Evolutionary conservation across 257 asterid species (phyloP).

Genomic region (Nicotiana benthamiana): DNA sequence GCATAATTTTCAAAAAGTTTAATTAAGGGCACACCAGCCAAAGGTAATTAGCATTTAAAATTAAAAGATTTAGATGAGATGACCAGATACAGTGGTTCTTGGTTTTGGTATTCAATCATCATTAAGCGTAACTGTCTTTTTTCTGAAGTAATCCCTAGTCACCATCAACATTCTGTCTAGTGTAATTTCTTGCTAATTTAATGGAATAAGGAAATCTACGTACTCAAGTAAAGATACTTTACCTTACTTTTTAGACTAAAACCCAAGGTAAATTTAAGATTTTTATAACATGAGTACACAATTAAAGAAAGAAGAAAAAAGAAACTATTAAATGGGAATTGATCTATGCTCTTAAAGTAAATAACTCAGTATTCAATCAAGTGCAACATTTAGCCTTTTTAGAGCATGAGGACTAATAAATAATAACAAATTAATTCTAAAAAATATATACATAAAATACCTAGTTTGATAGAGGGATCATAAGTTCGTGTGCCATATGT

Average conservation of each 20-base stretch:
- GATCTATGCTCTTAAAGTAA: too few relatives aligned
- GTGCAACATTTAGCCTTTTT: too few relatives aligned
- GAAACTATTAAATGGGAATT: too few relatives aligned
- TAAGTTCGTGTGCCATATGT: too few relatives aligned
- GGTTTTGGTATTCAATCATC: background rate
- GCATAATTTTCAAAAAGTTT: background rate
- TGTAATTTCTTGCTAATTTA: background rate
- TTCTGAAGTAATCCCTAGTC: background rate
- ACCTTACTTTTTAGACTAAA: background rate
- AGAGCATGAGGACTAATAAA: too few relatives aligned
- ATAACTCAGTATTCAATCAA: too few relatives aligned
- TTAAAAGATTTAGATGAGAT: background rate
- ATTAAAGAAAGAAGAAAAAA: too few relatives aligned
- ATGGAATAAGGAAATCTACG: background rate
- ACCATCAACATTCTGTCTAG: background rate
- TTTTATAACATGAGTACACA: too few relatives aligned
- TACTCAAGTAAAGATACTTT: background rate
- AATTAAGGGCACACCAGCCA: background rate
- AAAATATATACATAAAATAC: too few relatives aligned
- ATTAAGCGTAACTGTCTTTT: background rate
- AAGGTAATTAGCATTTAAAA: background rate
- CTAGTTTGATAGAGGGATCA: too few relatives aligned
- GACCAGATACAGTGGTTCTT: constrained; percentile 1
- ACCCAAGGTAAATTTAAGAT: too few relatives aligned
- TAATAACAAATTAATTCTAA: too few relatives aligned